Evolutionary conservation across 495 filamentous ascomycete species (phyloP).

Genomic region (Aspergillus homomorphus): DNA sequence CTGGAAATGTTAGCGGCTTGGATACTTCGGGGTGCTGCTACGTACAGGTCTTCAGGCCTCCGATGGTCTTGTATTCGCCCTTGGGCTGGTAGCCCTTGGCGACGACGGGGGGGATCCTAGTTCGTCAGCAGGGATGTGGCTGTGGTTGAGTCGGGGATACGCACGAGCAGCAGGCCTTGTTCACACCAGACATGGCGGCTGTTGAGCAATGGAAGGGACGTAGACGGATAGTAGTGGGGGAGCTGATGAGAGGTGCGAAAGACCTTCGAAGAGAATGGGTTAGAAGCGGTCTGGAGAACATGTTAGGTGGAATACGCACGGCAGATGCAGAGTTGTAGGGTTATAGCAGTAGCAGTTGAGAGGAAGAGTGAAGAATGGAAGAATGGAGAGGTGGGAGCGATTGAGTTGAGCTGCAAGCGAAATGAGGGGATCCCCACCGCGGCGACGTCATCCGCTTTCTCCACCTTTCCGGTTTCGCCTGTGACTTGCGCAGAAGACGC

Average conservation of each 20-base stretch:
- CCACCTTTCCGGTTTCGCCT: neutral
- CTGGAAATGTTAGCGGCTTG: conserved; percentile 23
- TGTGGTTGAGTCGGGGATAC: conserved; percentile 13
- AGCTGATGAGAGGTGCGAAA: neutral
- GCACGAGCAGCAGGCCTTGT: conserved; percentile 49
- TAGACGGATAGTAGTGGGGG: neutral
- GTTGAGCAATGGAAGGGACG: conserved; percentile 25
- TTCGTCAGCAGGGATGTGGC: conserved; percentile 1
- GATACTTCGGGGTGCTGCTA: neutral
- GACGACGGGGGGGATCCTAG: conserved; percentile 53
- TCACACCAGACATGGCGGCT: conserved; percentile 43
- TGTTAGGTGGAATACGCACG: neutral
- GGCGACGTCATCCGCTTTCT: conserved; percentile 2
- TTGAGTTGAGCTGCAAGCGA: neutral
- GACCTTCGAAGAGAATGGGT: conserved; percentile 12
- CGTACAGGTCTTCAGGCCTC: conserved; percentile 62
- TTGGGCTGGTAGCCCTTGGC: conserved; percentile 57
- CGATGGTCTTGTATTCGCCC: conserved; percentile 58
- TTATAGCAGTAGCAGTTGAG: neutral
- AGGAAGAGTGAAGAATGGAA: neutral
- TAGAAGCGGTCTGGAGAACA: conserved; percentile 11
- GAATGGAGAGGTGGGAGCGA: neutral
- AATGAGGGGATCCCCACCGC: conserved; percentile 1
- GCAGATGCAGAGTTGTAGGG: neutral
- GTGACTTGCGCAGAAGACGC: no score